These are phyloP conservation scores for Cercophora samala DNA, from an alignment of 495 filamentous ascomycete genomes.

Conservation along the genomic window DNA sequence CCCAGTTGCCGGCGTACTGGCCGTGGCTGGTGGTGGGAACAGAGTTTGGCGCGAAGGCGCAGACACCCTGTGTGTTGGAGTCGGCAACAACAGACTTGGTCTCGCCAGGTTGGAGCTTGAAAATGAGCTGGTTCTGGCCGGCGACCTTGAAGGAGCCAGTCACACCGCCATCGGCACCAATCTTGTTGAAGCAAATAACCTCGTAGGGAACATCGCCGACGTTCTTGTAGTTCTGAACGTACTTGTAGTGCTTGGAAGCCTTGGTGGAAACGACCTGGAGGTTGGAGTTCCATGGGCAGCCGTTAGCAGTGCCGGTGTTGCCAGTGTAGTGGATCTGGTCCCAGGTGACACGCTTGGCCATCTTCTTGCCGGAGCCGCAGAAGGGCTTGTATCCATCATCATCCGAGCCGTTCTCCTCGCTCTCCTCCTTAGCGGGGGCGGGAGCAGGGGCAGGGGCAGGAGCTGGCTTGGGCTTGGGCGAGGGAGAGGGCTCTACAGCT, in stretches of 20 bases:
- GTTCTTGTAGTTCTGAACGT: constrained; percentile 39
- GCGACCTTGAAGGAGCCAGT: constrained; percentile 34
- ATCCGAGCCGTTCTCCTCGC: neutral
- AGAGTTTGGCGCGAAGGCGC: constrained; percentile 27
- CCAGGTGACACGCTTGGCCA: constrained; percentile 37
- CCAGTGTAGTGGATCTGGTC: constrained; percentile 37
- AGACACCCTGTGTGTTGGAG: constrained; percentile 36
- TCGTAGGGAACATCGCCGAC: constrained; percentile 24
- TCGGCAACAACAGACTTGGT: constrained; percentile 35
- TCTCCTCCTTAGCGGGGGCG: neutral
- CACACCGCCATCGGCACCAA: constrained; percentile 30
- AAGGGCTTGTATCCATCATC: constrained; percentile 22
- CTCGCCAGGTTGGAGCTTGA: constrained; percentile 35
- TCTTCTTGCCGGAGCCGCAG: constrained; percentile 26
- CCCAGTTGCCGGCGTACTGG: constrained; percentile 36
- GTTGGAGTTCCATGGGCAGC: constrained; percentile 38
- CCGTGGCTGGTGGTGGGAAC: constrained; percentile 28
- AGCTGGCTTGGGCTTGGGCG: constrained; percentile 3
- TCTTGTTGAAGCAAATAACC: constrained; percentile 40
- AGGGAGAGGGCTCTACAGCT: neutral
- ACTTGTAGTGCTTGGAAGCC: constrained; percentile 34
- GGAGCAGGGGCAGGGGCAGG: neutral
- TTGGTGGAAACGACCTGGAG: constrained; percentile 38
- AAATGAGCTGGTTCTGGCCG: constrained; percentile 26
- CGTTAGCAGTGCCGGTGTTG: constrained; percentile 30